phyloP scores from a whole-genome alignment of 1,139 yeast species.

The Candida freyschussii region DNA sequence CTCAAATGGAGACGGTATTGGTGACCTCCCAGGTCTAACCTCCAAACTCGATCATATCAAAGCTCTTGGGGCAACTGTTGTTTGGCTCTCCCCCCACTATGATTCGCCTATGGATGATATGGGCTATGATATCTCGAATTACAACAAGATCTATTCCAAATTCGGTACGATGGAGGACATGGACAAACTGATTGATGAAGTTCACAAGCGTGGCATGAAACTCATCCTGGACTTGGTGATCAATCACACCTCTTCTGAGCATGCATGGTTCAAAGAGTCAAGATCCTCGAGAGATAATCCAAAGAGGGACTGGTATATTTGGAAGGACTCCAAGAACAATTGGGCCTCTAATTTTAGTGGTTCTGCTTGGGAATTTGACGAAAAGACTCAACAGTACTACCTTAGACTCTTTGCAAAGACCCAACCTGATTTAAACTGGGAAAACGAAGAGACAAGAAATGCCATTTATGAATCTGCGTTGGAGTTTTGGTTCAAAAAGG shows the following conservation, averaged over 20 bases:
- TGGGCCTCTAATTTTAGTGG: conserved; percentile 51
- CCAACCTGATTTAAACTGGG: conserved; percentile 63
- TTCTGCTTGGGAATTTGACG: conserved; percentile 55
- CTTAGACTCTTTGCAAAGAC: conserved; percentile 45
- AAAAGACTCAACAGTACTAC: conserved; percentile 47
- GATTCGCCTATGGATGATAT: conserved; percentile 58
- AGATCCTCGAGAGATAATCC: conserved; percentile 46
- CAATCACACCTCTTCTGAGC: conserved; percentile 54
- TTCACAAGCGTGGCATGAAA: conserved; percentile 47
- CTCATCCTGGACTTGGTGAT: conserved; percentile 52
- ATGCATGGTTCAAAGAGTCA: conserved; percentile 55
- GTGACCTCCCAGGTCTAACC: conserved; percentile 52
- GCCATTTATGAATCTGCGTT: conserved; percentile 48
- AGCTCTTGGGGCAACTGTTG: conserved; percentile 45
- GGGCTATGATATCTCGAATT: conserved; percentile 60
- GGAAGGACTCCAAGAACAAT: conserved; percentile 57
- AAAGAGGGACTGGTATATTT: conserved; percentile 59
- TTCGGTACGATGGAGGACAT: conserved; percentile 52
- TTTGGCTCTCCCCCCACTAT: conserved; percentile 57
- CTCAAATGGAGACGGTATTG: conserved; percentile 53
- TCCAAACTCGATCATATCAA: conserved; percentile 48
- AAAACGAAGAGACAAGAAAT: conserved; percentile 44
- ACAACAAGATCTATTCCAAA: conserved; percentile 44
- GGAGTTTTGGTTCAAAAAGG: conserved; percentile 50
- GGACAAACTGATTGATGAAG: conserved; percentile 43